Evolutionary conservation across 257 asterid species (phyloP), one percentile per base, ranked within the genome.

Genomic region (Solanum bulbocastanum): DNA sequence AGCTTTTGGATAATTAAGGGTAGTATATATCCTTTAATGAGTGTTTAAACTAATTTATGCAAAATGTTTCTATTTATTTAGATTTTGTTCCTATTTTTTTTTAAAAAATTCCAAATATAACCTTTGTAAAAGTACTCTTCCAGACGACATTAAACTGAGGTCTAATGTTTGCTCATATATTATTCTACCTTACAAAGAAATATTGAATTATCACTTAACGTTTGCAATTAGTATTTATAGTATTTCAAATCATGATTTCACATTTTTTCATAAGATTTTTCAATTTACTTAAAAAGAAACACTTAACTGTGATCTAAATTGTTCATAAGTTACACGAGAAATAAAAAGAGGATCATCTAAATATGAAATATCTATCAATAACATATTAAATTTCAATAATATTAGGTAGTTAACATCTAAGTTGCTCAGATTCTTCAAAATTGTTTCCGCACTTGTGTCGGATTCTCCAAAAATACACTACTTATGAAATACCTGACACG

Each of bases 381-480:
- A 13, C 1, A 13, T 44, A 44, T 46, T 13, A 13, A 13, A 46
- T 4, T 46, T 46, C 56, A 46, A 46, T 46, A 46, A 46, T 52
- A 52, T 52, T 52, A 6, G 23, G 23, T 18, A 16, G 23, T 18
- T 18, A 6, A 56, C n/a, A 56, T 18, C n/a, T 56, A 56, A 18
- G 4, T 56, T 56, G 10, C 1, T 56, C n/a, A 18, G 4, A 52
- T 3, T 52, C 60, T 52, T 52, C 8, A 52, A 52, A 52, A 52
- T 52, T 52, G 8, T 5, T 49, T 52, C 8, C 9, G 0, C 0
- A 52, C 0, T 3, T 2, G 0, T 52, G 3, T 2, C 8, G 0
- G 3, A 52, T 18, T 2, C 62, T 56, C 4, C 4, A 6, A 56
- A 18, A 56, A 56, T 56, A 56, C 4, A 6, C 4, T 2, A 18